A percentile compares a stretch with the other conserved stretches of the same genome.
These are phyloP conservation scores for Pneumocystis wakefieldiae DNA, from an alignment of 1,139 yeast genomes.

Conservation along the genomic window DNA sequence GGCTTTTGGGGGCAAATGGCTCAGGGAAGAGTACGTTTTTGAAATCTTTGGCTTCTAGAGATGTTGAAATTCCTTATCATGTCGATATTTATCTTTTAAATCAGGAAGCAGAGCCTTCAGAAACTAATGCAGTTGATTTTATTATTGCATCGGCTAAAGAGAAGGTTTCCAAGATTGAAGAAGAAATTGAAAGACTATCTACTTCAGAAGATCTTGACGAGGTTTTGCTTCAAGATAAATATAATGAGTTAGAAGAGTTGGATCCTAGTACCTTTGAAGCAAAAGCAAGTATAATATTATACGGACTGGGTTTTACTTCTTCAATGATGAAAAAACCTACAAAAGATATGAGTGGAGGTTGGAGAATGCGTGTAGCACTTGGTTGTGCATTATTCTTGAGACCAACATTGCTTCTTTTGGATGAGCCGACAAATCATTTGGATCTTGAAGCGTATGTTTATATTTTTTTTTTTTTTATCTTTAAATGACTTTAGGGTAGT, in stretches of 20 bases:
- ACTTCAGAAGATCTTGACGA: slow-evolving; percentile 91
- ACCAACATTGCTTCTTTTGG: slow-evolving; percentile 72
- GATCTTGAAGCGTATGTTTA: slow-evolving; percentile 86
- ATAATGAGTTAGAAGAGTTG: slow-evolving; percentile 90
- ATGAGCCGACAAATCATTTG: slow-evolving; percentile 98
- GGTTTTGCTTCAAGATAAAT: slow-evolving; percentile 66
- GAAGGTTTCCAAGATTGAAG: slow-evolving; percentile 83
- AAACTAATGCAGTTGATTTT: slow-evolving; percentile 81
- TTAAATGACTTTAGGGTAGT: slow-evolving; percentile 29
- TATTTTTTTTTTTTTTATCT: neutral
- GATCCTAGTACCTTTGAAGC: slow-evolving; percentile 93
- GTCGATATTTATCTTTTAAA: slow-evolving; percentile 85
- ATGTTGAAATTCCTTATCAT: slow-evolving; percentile 82
- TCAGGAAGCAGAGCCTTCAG: slow-evolving; percentile 95
- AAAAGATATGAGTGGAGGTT: slow-evolving; percentile 98
- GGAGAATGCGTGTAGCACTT: slow-evolving; percentile 86
- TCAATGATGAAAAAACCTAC: slow-evolving; percentile 77
- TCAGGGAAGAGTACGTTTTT: slow-evolving; percentile 96
- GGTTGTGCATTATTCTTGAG: slow-evolving; percentile 75
- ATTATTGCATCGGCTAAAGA: slow-evolving; percentile 93
- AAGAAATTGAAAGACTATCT: slow-evolving; percentile 74
- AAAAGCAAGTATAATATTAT: slow-evolving; percentile 87
- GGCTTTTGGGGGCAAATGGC: slow-evolving; percentile 93
- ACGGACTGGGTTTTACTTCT: slow-evolving; percentile 92
- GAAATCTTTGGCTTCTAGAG: slow-evolving; percentile 88